Percentiles rank a stretch among this genome's conserved stretches.
These are phyloP conservation scores for Penicillium coffeae DNA, from an alignment of 495 filamentous ascomycete species.

Conservation along the genomic window DNA sequence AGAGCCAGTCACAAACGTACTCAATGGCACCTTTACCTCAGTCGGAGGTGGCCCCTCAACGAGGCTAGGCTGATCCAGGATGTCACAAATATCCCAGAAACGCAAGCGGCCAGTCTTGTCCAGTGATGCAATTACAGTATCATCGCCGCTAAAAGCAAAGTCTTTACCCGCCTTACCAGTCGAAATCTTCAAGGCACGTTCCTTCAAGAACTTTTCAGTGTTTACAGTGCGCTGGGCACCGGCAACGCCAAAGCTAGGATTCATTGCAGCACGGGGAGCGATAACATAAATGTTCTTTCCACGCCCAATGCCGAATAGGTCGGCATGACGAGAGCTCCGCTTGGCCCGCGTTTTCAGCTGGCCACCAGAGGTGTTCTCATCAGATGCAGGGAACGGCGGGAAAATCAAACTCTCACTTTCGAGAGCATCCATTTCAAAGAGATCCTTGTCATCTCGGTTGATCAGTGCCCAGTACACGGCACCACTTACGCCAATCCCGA, in stretches of 20 bases:
- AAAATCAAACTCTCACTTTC: slow-evolving; percentile 78
- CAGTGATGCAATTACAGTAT: slow-evolving; percentile 87
- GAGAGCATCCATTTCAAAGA: slow-evolving; percentile 66
- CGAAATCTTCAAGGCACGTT: slow-evolving; percentile 84
- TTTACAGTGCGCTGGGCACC: slow-evolving; percentile 72
- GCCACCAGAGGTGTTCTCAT: slow-evolving; percentile 78
- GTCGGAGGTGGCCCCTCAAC: slow-evolving; percentile 51
- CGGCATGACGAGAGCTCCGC: slow-evolving; percentile 78
- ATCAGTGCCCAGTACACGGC: slow-evolving; percentile 88
- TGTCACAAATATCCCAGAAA: slow-evolving; percentile 90
- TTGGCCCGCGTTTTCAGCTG: slow-evolving; percentile 94
- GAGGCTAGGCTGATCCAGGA: slow-evolving; percentile 58
- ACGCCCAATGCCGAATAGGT: slow-evolving; percentile 90
- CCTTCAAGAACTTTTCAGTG: slow-evolving; percentile 77
- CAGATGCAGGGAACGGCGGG: slow-evolving; percentile 69
- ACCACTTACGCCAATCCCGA: slow-evolving; percentile 90
- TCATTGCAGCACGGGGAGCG: slow-evolving; percentile 71
- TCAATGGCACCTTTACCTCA: slow-evolving; percentile 73
- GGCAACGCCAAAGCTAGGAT: slow-evolving; percentile 63
- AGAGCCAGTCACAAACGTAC: slow-evolving; percentile 73
- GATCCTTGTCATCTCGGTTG: slow-evolving; percentile 63
- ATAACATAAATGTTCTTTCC: slow-evolving; percentile 94
- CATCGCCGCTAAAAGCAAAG: slow-evolving; percentile 95
- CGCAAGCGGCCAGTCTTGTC: slow-evolving; percentile 93
- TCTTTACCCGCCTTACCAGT: slow-evolving; percentile 98